Evolutionary conservation across 306 rosid genomes (phyloP), one percentile per base, ranked within the genome.

Genomic region (Prunus mira): DNA sequence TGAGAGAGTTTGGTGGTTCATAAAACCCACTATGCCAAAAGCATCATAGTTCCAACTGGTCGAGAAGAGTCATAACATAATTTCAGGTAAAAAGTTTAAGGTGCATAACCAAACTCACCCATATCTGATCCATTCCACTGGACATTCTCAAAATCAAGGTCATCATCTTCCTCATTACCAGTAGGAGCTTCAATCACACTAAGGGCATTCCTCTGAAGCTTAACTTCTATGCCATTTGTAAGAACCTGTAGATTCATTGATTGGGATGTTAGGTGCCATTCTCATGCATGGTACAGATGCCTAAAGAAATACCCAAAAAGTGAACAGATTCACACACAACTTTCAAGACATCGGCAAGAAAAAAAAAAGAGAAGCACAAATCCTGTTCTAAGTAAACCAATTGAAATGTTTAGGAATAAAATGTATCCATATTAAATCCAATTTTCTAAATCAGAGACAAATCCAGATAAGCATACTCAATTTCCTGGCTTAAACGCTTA

Each of bases 181-280:
- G 97, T 92, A 7, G 98, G 98, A 79, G 98, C 93, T 86, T 95
- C 98, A 65, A 95, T 83, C 78, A 95, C 98, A 61, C 98, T 95
- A 47, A 95, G 98, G 76, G 98, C 98, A 80, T 95, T 95, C 74
- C 98, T 91, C 82, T 95, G 98, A 14, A 95, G 90, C 80, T 95
- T 95, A 77, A 95, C 98, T 85, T 95, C 98, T 75, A 95, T 95
- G 56, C 98, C 98, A 71, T 95, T 95, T 19, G 98, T 92, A 60
- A 95, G 97, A 78, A 95, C 97, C 98, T 94, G 84, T 76, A 79
- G 69, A 66, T 64, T 63, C 77, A 67, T 75, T 30, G 51, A 30
- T 61, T 11, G 24, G 62, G 28, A 62, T 56, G 52, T 49, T 34
- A 54, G n/a, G 78, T 68, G 63, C 61, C 83, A 76, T 34, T n/a